These are phyloP conservation scores for Raphanus raphanistrum DNA, from an alignment of 345 rosid species.

Conservation along the genomic window DNA sequence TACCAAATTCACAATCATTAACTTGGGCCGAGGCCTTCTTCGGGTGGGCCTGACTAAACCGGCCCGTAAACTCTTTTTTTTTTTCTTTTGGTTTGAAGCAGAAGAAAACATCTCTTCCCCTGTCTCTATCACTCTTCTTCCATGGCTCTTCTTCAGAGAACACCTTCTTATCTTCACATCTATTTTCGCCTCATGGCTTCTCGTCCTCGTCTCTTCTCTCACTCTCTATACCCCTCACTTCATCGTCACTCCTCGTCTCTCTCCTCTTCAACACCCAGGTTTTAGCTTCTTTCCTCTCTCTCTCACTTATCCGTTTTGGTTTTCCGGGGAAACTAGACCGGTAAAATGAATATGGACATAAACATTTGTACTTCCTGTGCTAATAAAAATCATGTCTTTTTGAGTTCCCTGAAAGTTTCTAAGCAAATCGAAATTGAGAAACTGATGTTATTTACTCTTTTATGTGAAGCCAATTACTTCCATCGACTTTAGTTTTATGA, in stretches of 20 bases:
- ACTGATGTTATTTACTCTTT: slow-evolving; percentile 8
- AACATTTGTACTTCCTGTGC: not conserved
- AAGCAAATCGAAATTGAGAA: not conserved
- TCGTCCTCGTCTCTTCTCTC: slow-evolving; percentile 31
- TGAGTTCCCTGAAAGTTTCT: not conserved
- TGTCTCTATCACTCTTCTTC: slow-evolving; percentile 1
- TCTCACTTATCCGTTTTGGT: slow-evolving; percentile 1
- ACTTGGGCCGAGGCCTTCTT: not conserved
- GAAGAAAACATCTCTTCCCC: slow-evolving; percentile 25
- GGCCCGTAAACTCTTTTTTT: slow-evolving; percentile 1
- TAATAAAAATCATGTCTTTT: not conserved
- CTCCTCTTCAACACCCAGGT: slow-evolving; percentile 57
- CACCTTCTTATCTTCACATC: slow-evolving; percentile 29
- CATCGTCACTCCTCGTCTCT: slow-evolving; percentile 22
- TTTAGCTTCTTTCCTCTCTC: not conserved
- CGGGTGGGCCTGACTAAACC: not conserved
- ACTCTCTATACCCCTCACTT: slow-evolving; percentile 8
- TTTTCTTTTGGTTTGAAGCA: slow-evolving; percentile 6
- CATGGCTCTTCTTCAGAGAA: slow-evolving; percentile 40
- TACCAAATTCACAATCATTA: too few species aligned
- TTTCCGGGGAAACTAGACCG: not conserved
- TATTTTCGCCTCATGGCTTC: slow-evolving; percentile 35
- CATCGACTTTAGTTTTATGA: not conserved
- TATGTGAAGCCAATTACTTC: slow-evolving; percentile 6
- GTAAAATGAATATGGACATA: not conserved